Evolutionary conservation across 495 filamentous ascomycete genomes (phyloP).

Genomic region (Talaromyces ruber): DNA sequence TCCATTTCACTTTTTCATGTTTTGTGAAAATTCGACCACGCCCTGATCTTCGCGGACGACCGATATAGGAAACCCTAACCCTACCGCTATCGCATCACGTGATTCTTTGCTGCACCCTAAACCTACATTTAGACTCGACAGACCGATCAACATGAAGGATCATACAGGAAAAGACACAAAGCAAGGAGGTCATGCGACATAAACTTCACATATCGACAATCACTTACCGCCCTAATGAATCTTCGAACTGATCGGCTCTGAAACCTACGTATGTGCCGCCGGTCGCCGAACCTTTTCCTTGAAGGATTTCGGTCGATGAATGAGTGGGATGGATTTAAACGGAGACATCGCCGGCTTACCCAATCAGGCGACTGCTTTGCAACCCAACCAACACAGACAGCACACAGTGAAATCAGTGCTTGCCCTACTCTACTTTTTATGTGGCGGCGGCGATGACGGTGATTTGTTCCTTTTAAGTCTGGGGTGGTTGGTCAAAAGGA

Average conservation of each 20-base stretch:
- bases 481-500: background rate
- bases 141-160: background rate
- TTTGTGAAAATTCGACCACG: background rate
- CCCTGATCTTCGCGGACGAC: background rate
- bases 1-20: background rate
- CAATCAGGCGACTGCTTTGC: background rate
- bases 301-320: background rate
- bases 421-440: background rate
- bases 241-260: background rate
- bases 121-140: background rate
- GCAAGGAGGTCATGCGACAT: background rate
- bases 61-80: background rate
- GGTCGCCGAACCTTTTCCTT: background rate
- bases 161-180: background rate
- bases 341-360: background rate
- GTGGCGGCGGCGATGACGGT: background rate
- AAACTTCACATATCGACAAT: background rate
- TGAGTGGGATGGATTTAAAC: background rate
- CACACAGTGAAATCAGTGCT: background rate
- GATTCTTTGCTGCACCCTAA: background rate
- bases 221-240: background rate
- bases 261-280: background rate
- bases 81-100: background rate
- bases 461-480: background rate
- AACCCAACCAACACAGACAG: background rate